phyloP scores from a whole-genome alignment of 1,284 basidiomycete genomes.

The Pyrrhoderma noxium region DNA sequence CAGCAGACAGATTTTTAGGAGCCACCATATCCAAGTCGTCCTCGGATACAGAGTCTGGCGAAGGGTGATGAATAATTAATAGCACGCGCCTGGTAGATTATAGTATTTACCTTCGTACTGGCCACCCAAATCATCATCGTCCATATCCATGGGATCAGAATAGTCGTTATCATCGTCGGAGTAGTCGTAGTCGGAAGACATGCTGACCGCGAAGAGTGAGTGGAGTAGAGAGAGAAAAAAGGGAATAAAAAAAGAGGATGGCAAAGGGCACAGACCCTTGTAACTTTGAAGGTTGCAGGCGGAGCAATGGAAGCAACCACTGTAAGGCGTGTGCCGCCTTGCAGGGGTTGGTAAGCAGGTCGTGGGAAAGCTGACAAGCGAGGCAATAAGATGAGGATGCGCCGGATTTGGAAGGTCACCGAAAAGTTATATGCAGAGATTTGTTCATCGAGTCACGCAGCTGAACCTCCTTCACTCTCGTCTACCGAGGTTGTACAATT shows the following conservation, averaged over 20 bases:
- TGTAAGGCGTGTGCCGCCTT: too few relatives aligned
- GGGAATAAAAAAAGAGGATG: slow-evolving; percentile 1
- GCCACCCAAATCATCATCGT: slow-evolving; percentile 54
- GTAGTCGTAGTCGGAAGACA: slow-evolving; percentile 70
- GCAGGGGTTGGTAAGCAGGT: too few relatives aligned
- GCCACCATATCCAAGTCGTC: slow-evolving; percentile 31
- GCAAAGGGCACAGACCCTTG: not conserved
- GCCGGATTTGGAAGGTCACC: slow-evolving; percentile 3
- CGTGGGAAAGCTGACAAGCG: too few relatives aligned
- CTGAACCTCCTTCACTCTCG: slow-evolving; percentile 2
- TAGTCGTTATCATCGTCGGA: slow-evolving; percentile 62
- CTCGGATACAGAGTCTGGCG: slow-evolving; percentile 14
- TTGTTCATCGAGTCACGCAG: slow-evolving; percentile 12
- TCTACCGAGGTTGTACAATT: not conserved
- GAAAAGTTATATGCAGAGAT: slow-evolving; percentile 12
- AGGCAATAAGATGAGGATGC: not conserved
- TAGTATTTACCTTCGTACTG: slow-evolving; percentile 15
- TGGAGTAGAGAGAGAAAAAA: not conserved
- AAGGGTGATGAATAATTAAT: not conserved
- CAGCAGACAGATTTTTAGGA: slow-evolving; percentile 48
- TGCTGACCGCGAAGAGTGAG: slow-evolving; percentile 24
- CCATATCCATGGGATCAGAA: slow-evolving; percentile 60
- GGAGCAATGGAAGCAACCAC: too few relatives aligned
- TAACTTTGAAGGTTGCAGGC: too few relatives aligned
- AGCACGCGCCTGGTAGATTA: not conserved